Base-by-base conservation (phyloP, 1,284 basidiomycete species). In the Tetrapyrgos nigripes region DNA sequence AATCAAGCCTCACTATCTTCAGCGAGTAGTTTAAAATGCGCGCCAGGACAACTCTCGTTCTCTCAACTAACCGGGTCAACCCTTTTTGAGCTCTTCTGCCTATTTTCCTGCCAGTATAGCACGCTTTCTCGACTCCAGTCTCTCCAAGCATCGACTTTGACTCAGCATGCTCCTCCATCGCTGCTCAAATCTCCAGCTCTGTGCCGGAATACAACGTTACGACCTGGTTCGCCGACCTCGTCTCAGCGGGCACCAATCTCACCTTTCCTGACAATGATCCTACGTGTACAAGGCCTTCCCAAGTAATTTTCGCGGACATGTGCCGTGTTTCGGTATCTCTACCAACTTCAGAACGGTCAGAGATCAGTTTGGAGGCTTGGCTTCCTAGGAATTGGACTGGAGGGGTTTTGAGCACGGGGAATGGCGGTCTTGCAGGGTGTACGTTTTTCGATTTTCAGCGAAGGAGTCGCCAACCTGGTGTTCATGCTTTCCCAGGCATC, bases 361-460 rank as follows among this genome's bases (percentile, higher is more conserved):
- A 49, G 9, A 59, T 57, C 24, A 23, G 28, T 23, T 59, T 62
- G 60, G 60, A 62, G 33, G 57, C 57, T 6, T 62, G 60, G 60
- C 48, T 62, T 8, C 57, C 60, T n/a, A 33, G 27, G 5, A 55
- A 55, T 26, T 62, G 60, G 60, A 58, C 55, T 14, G 59, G 59
- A 8, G 46, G 59, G 19, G 57, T 60, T 45, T 40, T 60, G 24
- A 56, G 50, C 26, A 60, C 59, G 2, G 59, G 59, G 10, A 60
- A 60, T 27, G 59, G 59, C 10, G 59, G 59, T 5, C 33, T 62
- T 17, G 57, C 40, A 23, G 60, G 57, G 21, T 62, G 50, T 59
- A 46, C 23, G 58, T 55, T n/a, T n/a, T 4, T 10, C 13, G n/a
- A n/a, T n/a, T n/a, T n/a, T n/a, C n/a, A n/a, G 1, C 23, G 4